A percentile compares a stretch with the other conserved stretches of the same genome.
phyloP scores from a whole-genome alignment of 306 rosid species.

The Mimosa pudica region DNA sequence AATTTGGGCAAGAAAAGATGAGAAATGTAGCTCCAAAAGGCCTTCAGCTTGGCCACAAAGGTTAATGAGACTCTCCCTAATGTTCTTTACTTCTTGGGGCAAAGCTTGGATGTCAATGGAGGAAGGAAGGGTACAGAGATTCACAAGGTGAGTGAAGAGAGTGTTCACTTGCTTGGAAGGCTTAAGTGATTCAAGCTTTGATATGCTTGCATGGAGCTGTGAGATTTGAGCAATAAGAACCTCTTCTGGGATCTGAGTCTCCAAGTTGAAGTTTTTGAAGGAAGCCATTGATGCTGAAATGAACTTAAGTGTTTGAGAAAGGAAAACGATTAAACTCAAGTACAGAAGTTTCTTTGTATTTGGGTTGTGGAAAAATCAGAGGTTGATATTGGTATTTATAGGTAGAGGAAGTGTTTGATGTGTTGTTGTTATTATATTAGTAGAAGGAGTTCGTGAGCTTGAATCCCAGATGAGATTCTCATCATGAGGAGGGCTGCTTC shows the following conservation, averaged over 20 bases:
- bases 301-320: background rate
- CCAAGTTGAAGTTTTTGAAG: conserved; percentile 41
- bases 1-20: conserved; percentile 50
- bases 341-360: conserved; percentile 13
- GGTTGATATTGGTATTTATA: conserved; percentile 42
- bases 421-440: background rate
- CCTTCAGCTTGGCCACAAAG: conserved; percentile 66
- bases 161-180: conserved; percentile 73
- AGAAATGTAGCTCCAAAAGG: conserved; percentile 72
- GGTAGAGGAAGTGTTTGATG: conserved; percentile 12
- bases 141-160: conserved; percentile 64
- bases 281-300: conserved; percentile 52
- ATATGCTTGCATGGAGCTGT: conserved; percentile 58
- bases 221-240: conserved; percentile 43
- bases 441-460: conserved; percentile 2
- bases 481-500: conserved; percentile 33
- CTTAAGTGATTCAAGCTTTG: conserved; percentile 60
- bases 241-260: conserved; percentile 49
- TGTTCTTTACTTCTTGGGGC: conserved; percentile 47
- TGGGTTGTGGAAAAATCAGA: conserved; percentile 19
- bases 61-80: conserved; percentile 61
- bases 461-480: background rate
- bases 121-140: conserved; percentile 60
- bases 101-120: conserved; percentile 52
- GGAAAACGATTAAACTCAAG: background rate